A percentile compares a stretch with the other conserved stretches of the same genome.
Conservation (phyloP, 2,329 filamentous ascomycete genomes). For the Exutisphaerella laricina region DNA sequence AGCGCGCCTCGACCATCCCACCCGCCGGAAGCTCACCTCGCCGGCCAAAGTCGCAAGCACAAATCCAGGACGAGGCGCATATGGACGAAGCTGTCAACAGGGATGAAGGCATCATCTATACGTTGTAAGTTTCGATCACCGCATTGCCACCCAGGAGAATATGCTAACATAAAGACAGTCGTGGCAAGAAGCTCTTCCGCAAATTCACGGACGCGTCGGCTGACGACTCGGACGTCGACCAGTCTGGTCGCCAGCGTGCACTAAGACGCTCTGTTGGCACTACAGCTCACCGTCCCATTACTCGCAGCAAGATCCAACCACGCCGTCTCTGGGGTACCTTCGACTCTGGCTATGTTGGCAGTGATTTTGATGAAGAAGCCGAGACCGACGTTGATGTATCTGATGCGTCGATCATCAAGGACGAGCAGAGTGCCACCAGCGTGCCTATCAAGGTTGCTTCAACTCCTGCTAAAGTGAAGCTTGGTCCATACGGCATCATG, state of each 20-base stretch:
- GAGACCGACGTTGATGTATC: constrained; percentile 47
- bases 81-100: constrained; percentile 60
- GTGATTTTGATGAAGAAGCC: constrained; percentile 54
- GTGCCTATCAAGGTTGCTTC: constrained; percentile 4
- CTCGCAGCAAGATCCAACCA: constrained; percentile 65
- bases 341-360: constrained; percentile 4
- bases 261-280: constrained; percentile 36
- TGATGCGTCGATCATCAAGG: constrained; percentile 17
- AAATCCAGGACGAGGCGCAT: constrained; percentile 42
- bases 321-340: constrained; percentile 61
- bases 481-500: constrained; percentile 10
- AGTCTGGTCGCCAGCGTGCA: constrained; percentile 28
- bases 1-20: constrained; percentile 10
- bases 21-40: constrained; percentile 7
- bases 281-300: constrained; percentile 47
- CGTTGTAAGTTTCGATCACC: constrained; percentile 59
- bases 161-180: constrained; percentile 47
- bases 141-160: constrained; percentile 1
- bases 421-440: background rate
- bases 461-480: constrained; percentile 18
- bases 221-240: constrained; percentile 27
- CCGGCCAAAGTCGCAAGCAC: constrained; percentile 53
- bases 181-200: constrained; percentile 72
- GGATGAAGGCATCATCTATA: constrained; percentile 67
- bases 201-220: constrained; percentile 49